Percentiles rank a stretch among this genome's conserved stretches.
Conservation (phyloP, 352 stramenopile species). For the Pythium biforme region DNA sequence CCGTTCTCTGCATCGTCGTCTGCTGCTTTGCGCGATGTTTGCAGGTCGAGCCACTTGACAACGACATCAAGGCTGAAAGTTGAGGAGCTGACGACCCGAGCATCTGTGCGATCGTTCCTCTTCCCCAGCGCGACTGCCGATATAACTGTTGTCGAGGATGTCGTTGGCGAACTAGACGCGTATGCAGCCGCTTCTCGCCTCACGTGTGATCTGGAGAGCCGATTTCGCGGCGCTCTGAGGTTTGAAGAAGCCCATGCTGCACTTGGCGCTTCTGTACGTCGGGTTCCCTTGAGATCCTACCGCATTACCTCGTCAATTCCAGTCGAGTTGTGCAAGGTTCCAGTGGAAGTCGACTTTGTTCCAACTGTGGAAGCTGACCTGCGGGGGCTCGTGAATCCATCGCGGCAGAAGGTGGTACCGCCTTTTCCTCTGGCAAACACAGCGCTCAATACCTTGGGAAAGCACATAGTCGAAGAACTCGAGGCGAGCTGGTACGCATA, state of each 20-base stretch:
- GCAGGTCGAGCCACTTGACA: neutral
- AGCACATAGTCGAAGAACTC: conserved; percentile 1
- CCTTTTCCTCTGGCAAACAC: neutral
- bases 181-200: neutral
- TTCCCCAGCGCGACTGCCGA: neutral
- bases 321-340: neutral
- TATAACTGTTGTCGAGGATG: neutral
- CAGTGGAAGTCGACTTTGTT: neutral
- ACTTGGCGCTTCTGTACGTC: neutral
- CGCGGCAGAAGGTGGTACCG: neutral
- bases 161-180: neutral
- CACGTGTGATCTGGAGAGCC: neutral
- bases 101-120: neutral
- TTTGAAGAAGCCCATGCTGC: neutral
- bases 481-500: conserved; percentile 2
- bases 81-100: neutral
- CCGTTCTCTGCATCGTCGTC: neutral
- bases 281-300: neutral
- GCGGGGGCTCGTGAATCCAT: neutral
- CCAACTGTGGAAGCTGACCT: neutral
- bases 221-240: neutral
- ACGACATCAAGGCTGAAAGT: neutral
- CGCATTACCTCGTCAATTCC: neutral
- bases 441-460: conserved; percentile 2
- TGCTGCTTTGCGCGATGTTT: neutral